Evolutionary conservation across 2,329 filamentous ascomycete genomes (phyloP).

Genomic region (Penicillium sp.): DNA sequence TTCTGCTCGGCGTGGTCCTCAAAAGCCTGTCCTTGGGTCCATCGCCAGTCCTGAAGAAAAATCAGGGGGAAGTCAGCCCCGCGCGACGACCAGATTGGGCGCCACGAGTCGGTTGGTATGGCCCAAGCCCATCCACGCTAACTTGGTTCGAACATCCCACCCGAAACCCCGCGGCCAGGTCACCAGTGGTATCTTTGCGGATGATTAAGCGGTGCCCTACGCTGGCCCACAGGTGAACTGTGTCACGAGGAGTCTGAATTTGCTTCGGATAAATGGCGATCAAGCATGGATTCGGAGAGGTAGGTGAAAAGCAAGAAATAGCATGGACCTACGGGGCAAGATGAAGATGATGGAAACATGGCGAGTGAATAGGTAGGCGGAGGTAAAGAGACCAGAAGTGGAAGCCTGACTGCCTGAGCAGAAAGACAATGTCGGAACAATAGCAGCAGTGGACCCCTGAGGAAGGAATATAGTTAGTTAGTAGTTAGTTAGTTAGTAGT

Average conservation of each 20-base stretch:
- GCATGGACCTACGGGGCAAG: not conserved
- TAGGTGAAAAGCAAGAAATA: not conserved
- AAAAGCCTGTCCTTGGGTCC: not conserved
- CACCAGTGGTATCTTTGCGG: not conserved
- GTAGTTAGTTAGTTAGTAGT: too few relatives aligned
- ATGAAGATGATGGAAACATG: not conserved
- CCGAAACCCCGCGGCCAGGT: conserved; percentile 6
- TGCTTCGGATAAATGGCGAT: not conserved
- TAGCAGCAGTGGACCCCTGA: too few relatives aligned
- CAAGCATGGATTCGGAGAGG: not conserved
- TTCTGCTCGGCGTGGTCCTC: not conserved
- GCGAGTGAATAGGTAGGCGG: not conserved
- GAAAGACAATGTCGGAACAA: too few relatives aligned
- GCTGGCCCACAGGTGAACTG: not conserved
- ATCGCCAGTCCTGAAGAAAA: not conserved
- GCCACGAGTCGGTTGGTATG: conserved; percentile 4
- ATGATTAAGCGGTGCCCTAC: not conserved
- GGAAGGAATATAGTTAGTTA: too few relatives aligned
- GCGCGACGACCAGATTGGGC: conserved; percentile 10
- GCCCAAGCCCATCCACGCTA: conserved; percentile 12
- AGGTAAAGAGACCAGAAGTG: not conserved
- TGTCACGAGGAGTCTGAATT: not conserved
- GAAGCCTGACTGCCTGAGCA: not conserved
- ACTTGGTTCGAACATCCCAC: conserved; percentile 8
- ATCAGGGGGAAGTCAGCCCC: not conserved